Evolutionary conservation across 176 grass and related monocot species (phyloP).

Genomic region (Urochloa ruziziensis): DNA sequence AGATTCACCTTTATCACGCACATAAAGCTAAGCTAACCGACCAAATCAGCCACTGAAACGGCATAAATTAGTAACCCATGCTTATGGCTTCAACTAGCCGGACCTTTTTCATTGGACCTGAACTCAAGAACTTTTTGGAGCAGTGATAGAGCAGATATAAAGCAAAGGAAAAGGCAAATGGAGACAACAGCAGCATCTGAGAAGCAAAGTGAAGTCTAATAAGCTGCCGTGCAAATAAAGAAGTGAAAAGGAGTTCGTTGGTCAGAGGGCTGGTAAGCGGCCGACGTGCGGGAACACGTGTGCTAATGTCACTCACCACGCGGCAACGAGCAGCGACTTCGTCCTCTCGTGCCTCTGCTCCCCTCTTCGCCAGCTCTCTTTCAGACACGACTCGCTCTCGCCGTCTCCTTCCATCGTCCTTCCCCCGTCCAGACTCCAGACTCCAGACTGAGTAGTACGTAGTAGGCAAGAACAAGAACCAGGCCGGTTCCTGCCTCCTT

Average conservation of each 20-base stretch:
- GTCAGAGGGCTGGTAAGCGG: constrained; percentile 11
- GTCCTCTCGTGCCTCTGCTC: neutral
- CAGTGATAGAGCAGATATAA: neutral
- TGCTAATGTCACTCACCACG: constrained; percentile 17
- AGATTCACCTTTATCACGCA: neutral
- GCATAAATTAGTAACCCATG: neutral
- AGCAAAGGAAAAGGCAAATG: neutral
- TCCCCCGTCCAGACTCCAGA: neutral
- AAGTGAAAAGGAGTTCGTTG: neutral
- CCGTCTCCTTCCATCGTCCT: neutral
- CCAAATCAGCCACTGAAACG: neutral
- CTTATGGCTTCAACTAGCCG: neutral
- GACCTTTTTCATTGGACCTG: neutral
- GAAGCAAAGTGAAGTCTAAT: neutral
- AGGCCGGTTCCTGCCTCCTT: neutral
- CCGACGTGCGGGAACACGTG: constrained; percentile 31
- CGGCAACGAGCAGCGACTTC: neutral
- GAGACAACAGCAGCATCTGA: neutral
- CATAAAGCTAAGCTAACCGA: neutral
- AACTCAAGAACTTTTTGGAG: neutral
- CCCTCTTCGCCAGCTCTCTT: neutral
- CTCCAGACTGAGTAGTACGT: too few species aligned
- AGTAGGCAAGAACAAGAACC: neutral
- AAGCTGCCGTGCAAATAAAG: neutral
- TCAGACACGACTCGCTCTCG: neutral